Conservation (phyloP, 495 filamentous ascomycete genomes). For the Penicillium longicatenatum region DNA sequence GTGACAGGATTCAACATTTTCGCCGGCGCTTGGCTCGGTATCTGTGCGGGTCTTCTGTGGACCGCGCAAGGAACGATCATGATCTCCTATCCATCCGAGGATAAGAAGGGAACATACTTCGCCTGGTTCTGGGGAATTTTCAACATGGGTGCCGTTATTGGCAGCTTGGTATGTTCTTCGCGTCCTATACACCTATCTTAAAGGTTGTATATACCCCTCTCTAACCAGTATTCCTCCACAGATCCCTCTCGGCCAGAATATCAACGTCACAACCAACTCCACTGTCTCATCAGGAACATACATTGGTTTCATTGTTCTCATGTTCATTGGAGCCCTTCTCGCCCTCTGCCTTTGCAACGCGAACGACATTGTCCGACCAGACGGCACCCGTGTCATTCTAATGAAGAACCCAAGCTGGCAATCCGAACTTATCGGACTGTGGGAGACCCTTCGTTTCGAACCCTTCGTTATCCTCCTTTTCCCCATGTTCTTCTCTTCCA, state of each 20-base stretch:
- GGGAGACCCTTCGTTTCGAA: conserved; percentile 35
- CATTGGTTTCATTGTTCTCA: conserved; percentile 49
- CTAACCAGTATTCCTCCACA: not conserved
- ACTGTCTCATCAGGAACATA: conserved; percentile 47
- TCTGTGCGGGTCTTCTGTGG: conserved; percentile 49
- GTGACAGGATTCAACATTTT: conserved; percentile 75
- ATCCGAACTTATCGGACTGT: conserved; percentile 38
- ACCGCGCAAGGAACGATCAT: conserved; percentile 52
- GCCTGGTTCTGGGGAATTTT: conserved; percentile 53
- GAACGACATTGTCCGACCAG: conserved; percentile 65
- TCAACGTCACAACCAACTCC: conserved; percentile 28
- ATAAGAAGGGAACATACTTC: conserved; percentile 45
- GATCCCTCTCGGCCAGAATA: conserved; percentile 43
- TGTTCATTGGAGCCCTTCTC: conserved; percentile 54
- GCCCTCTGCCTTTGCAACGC: conserved; percentile 56
- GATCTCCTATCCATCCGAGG: conserved; percentile 49
- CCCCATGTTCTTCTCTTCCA: conserved; percentile 59
- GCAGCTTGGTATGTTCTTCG: conserved; percentile 33
- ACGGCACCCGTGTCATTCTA: conserved; percentile 73
- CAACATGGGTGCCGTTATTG: conserved; percentile 48
- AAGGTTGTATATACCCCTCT: not conserved
- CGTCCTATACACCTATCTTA: not conserved
- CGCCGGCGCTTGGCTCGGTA: conserved; percentile 44
- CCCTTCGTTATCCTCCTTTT: conserved; percentile 42
- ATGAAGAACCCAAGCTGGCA: conserved; percentile 77